A percentile compares a stretch with the other conserved stretches of the same genome.
Evolutionary conservation across 441 rosid genomes (phyloP).

Genomic region (Gossypium aridum): DNA sequence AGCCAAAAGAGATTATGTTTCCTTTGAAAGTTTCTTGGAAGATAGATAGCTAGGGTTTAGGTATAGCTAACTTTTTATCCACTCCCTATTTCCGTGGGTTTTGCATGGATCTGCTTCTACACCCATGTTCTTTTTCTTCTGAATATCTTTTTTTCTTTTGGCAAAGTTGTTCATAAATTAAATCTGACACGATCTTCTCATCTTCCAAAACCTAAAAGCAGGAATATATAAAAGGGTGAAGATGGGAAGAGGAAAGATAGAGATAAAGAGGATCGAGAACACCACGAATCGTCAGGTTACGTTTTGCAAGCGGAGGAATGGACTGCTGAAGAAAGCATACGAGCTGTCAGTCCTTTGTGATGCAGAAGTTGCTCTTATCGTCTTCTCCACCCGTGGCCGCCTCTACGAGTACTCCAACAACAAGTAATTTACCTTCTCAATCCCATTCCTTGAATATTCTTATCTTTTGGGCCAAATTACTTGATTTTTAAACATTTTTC

Average conservation of each 20-base stretch:
- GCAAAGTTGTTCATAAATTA: not conserved
- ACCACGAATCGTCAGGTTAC: conserved; percentile 66
- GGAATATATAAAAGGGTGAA: not conserved
- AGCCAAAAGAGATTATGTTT: not conserved
- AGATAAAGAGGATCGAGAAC: conserved; percentile 74
- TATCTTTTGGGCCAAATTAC: not conserved
- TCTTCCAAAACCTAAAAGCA: not conserved
- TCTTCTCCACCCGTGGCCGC: conserved; percentile 64
- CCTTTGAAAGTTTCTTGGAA: not conserved
- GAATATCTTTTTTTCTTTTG: not conserved
- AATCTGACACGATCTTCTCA: not conserved
- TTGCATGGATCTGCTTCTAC: not conserved
- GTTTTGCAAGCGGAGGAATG: conserved; percentile 69
- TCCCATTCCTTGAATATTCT: not conserved
- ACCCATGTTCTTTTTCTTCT: not conserved
- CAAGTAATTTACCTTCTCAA: conserved; percentile 27
- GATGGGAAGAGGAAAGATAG: conserved; percentile 75
- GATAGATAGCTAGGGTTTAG: conserved; percentile 4
- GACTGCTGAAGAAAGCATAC: conserved; percentile 58
- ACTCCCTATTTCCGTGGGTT: not conserved
- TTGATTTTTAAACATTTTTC: too few relatives aligned
- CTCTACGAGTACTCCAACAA: conserved; percentile 63
- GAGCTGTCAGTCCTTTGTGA: conserved; percentile 52
- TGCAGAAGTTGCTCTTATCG: conserved; percentile 55
- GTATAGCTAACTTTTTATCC: not conserved